These are phyloP conservation scores for Talaromyces liani DNA, from an alignment of 495 filamentous ascomycete species.

Conservation along the genomic window DNA sequence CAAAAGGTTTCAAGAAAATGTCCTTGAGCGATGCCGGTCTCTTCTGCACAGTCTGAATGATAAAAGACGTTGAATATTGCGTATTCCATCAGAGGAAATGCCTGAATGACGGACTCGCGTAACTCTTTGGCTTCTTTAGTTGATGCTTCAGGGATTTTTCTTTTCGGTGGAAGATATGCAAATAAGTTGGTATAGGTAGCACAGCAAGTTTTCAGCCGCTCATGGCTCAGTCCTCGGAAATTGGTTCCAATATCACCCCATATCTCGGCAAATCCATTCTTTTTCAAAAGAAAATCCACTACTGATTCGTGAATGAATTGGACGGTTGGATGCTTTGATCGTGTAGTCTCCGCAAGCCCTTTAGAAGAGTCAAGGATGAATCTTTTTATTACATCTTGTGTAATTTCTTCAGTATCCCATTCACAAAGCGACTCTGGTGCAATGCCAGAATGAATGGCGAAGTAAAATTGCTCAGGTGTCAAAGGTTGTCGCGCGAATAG, in stretches of 20 bases:
- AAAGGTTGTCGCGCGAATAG: conserved; percentile 26
- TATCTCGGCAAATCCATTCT: conserved; percentile 26
- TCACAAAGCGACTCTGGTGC: neutral
- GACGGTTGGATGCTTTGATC: conserved; percentile 16
- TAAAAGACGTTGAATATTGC: too few species aligned
- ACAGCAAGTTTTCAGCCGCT: too few species aligned
- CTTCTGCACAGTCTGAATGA: too few species aligned
- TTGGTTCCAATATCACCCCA: conserved; percentile 22
- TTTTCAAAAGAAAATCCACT: conserved; percentile 32
- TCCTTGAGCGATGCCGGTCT: too few species aligned
- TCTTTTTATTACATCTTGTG: conserved; percentile 12
- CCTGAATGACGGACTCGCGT: neutral
- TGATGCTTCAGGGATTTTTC: neutral
- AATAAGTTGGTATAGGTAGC: too few species aligned
- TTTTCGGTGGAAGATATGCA: too few species aligned
- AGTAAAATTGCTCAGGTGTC: conserved; percentile 23
- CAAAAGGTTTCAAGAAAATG: too few species aligned
- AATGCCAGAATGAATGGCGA: conserved; percentile 14
- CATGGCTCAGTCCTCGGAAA: conserved; percentile 23
- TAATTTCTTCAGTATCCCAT: conserved; percentile 2
- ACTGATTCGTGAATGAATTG: conserved; percentile 48
- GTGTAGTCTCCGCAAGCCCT: conserved; percentile 33
- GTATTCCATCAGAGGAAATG: too few species aligned
- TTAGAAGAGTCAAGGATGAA: conserved; percentile 32
- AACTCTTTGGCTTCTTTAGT: neutral